A percentile compares a stretch with the other conserved stretches of the same genome.
phyloP scores from a whole-genome alignment of 768 basidiomycete species.

The Jaapia argillacea region DNA sequence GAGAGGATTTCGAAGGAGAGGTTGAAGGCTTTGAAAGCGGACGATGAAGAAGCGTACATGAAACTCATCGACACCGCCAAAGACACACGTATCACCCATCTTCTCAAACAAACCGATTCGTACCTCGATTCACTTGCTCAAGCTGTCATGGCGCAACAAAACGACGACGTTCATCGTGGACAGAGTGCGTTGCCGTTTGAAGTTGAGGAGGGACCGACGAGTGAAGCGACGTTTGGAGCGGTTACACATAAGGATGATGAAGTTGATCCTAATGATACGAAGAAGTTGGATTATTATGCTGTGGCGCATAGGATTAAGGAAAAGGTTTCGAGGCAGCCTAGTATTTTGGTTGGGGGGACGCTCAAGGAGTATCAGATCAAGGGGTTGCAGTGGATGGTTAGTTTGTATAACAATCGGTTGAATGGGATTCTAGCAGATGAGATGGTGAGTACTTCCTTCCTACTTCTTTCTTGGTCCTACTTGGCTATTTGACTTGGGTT shows the following conservation, averaged over 20 bases:
- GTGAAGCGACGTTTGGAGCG: slow-evolving; percentile 88
- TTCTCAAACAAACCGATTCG: slow-evolving; percentile 86
- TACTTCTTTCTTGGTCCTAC: slow-evolving; percentile 6
- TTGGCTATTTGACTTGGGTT: too few species aligned
- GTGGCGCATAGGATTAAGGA: slow-evolving; percentile 91
- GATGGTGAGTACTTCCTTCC: slow-evolving; percentile 45
- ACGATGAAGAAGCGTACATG: slow-evolving; percentile 99
- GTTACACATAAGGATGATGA: slow-evolving; percentile 55
- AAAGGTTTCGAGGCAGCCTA: slow-evolving; percentile 66
- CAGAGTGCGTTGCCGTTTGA: slow-evolving; percentile 30
- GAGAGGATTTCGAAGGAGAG: slow-evolving; percentile 95
- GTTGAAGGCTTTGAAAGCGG: slow-evolving; percentile 93
- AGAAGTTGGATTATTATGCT: slow-evolving; percentile 92
- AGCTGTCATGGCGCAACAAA: slow-evolving; percentile 89
- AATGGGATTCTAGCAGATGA: slow-evolving; percentile 94
- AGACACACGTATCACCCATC: slow-evolving; percentile 96
- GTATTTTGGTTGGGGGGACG: slow-evolving; percentile 73
- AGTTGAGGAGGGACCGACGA: slow-evolving; percentile 62
- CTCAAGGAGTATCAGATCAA: slow-evolving; percentile 94
- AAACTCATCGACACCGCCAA: slow-evolving; percentile 98
- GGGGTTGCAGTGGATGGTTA: slow-evolving; percentile 98
- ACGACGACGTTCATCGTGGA: slow-evolving; percentile 38
- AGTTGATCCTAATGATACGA: slow-evolving; percentile 30
- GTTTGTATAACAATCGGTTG: slow-evolving; percentile 90
- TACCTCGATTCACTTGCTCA: slow-evolving; percentile 94